Evolutionary conservation across 2,329 filamentous ascomycete genomes (phyloP), one percentile per base, ranked within the genome.

Genomic region (Clonostachys sp.): DNA sequence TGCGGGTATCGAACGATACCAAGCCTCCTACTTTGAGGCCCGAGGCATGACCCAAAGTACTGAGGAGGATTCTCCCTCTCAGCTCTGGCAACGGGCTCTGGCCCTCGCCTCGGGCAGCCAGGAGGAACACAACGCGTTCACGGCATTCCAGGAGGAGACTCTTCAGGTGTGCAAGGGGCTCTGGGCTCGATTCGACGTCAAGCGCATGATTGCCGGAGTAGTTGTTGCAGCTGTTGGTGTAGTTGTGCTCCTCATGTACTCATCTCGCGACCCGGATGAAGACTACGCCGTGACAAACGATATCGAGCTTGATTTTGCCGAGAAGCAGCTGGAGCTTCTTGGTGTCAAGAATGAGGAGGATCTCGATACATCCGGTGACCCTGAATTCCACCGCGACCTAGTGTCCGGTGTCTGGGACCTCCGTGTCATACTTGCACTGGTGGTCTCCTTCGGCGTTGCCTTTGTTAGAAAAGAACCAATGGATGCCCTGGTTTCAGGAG

Each of bases 181-280:
- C 14, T 99, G 94, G 94, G 91, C 94, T 18, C 83, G 88, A 35
- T 99, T 99, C 56, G 90, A 99, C 63, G 75, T 96, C 17, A 77
- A 82, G 3, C 88, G 86, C 62, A 99, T 99, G 91, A 60, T 86
- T 13, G 75, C 87, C 52, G 94, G 94, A 42, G 83, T 97, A 36
- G 62, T 66, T 1, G 79, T 95, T 46, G 80, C 95, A 51, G 75
- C 81, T 4, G 68, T 80, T 20, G 84, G 87, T 4, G 77, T 96
- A 18, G 54, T 84, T 3, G 67, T 87, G 6, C 72, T 97, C 45
- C 71, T 87, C 1, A 70, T 92, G 44, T 96, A 95, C 64, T 83
- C 89, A 9, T 78, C 79, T 16, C 71, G 72, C 18, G 75, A 78
- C 45, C 71, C 72, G 12, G 78, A 80, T 18, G 78, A 81, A 34